Evolutionary conservation across 352 stramenopile genomes (phyloP), one percentile per base, ranked within the genome.

Genomic region (Phytophthora boehmeriae): DNA sequence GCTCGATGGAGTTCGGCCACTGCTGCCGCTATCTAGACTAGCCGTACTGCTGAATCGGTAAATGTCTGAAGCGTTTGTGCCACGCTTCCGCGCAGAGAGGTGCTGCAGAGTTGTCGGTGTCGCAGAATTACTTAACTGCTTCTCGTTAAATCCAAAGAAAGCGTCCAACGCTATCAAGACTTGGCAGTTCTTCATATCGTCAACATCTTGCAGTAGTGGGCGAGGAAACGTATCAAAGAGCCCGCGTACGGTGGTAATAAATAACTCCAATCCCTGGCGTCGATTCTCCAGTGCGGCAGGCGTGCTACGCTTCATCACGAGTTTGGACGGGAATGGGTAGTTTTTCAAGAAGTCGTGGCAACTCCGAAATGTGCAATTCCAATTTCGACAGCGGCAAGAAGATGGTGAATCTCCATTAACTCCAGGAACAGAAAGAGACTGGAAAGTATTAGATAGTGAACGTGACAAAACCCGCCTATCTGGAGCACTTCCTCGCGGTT

Each of bases 211-310:
- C 17, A 90, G 63, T n/a, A 88, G 80, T 14, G 66, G 41, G 6
- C 61, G 73, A 8, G 80, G 73, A 27, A 82, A 88, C 1, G 73
- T 75, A 32, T 69, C 68, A 41, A 89, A 89, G 44, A 85, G 81
- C 16, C 68, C 66, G 39, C 72, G 64, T 4, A 88, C 41, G 14
- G 66, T 64, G 4, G 62, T 20, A n/a, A 89, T 52, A 47, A 89
- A 89, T 2, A 72, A 49, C 55, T 89, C 80, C n/a, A 88, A 58
- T 9, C 64, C 74, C 41, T 64, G 61, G 8, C 80, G 77, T 9
- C 77, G 73, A 19, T 54, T 67, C 44, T 86, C 73, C 5, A 88
- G 42, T 8, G 69, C 55, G 6, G 63, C 36, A 25, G 71, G 54
- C 1, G 70, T 71, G 36, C 56, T 77, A 23, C 70, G 68, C 55